Conservation (phyloP, 306 rosid species). For the Boehmeria nivea region DNA sequence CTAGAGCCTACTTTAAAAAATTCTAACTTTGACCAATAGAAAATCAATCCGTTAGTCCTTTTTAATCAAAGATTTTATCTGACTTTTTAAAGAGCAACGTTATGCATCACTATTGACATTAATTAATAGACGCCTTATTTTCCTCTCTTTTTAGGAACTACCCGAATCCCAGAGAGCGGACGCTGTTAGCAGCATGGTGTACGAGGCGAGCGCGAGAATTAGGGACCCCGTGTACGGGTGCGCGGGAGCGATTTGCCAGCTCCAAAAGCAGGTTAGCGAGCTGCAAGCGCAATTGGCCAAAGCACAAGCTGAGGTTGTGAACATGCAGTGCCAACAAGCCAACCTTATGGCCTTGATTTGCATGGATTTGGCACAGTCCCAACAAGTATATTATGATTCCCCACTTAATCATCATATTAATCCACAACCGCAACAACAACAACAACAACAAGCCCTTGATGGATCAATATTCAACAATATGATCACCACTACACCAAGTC, state of each 20-base stretch:
- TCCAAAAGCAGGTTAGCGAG: slow-evolving; percentile 71
- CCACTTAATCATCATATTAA: background rate
- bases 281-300: slow-evolving; percentile 90
- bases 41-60: too few species aligned
- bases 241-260: slow-evolving; percentile 86
- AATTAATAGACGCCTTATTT: too few species aligned
- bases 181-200: slow-evolving; percentile 94
- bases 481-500: slow-evolving; percentile 20
- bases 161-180: slow-evolving; percentile 90
- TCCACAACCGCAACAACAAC: slow-evolving; percentile 41
- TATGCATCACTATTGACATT: too few species aligned
- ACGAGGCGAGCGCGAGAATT: slow-evolving; percentile 87
- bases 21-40: too few species aligned
- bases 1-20: too few species aligned
- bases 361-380: slow-evolving; percentile 67
- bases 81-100: too few species aligned
- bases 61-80: too few species aligned
- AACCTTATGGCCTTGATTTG: slow-evolving; percentile 67
- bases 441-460: slow-evolving; percentile 23
- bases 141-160: slow-evolving; percentile 47
- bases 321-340: slow-evolving; percentile 78
- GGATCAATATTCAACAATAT: slow-evolving; percentile 16
- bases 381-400: slow-evolving; percentile 20
- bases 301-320: slow-evolving; percentile 75
- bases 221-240: slow-evolving; percentile 85